Evolutionary conservation across 371 early-diverging fungal species (phyloP).

Genomic region (Mucor plumbeus): DNA sequence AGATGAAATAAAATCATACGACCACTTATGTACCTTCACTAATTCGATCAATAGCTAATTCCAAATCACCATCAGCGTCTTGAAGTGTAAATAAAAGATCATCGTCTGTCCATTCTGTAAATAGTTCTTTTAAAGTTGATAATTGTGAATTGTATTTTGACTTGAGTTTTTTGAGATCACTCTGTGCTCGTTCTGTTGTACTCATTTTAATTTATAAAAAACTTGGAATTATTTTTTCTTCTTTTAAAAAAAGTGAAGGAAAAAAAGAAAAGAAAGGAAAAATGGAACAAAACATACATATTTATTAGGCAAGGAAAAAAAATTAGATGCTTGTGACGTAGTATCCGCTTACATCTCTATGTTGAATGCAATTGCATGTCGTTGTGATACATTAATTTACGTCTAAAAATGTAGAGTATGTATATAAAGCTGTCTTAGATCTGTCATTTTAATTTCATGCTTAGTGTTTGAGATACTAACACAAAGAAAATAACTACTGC

Average conservation of each 20-base stretch:
- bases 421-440: too few species aligned
- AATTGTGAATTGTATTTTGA: slow-evolving; percentile 67
- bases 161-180: slow-evolving; percentile 68
- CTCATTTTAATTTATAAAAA: slow-evolving; percentile 14
- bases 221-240: not conserved
- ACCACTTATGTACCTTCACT: slow-evolving; percentile 70
- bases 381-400: too few species aligned
- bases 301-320: slow-evolving; percentile 9
- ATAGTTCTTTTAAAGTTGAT: slow-evolving; percentile 78
- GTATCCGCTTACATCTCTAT: not conserved
- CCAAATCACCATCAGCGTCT: slow-evolving; percentile 88
- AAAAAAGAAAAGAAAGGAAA: slow-evolving; percentile 4
- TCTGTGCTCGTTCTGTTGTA: slow-evolving; percentile 50
- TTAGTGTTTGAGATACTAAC: too few species aligned
- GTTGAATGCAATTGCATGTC: too few species aligned
- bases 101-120: slow-evolving; percentile 88
- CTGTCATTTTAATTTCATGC: too few species aligned
- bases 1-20: not conserved
- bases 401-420: too few species aligned
- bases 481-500: too few species aligned
- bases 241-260: not conserved
- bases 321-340: not conserved
- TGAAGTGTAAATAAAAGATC: slow-evolving; percentile 84
- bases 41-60: slow-evolving; percentile 80
- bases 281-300: not conserved